phyloP scores from a whole-genome alignment of 1,284 basidiomycete genomes.

The Cryptococcus deneoformans region DNA sequence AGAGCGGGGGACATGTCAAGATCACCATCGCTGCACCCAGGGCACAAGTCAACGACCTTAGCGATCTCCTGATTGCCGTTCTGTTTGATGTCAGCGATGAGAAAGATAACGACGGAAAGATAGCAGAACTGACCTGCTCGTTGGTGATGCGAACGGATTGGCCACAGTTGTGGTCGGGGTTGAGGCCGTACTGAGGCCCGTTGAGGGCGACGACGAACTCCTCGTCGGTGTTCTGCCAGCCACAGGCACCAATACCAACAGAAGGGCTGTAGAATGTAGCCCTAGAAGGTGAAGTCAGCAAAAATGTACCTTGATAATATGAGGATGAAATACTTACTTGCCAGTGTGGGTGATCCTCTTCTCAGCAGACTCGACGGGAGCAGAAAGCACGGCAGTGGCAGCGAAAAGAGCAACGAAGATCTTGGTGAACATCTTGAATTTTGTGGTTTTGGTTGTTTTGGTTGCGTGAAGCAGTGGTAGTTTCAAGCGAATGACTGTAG shows the following conservation, averaged over 20 bases:
- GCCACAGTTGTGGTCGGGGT: constrained; percentile 55
- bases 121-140: constrained; percentile 24
- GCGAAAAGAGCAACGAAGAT: constrained; percentile 23
- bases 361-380: constrained; percentile 19
- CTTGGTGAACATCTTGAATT: constrained; percentile 23
- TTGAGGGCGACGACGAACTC: constrained; percentile 43
- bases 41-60: constrained; percentile 57
- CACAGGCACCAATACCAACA: constrained; percentile 34
- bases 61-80: constrained; percentile 61
- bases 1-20: constrained; percentile 53
- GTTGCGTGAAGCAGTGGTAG: constrained; percentile 3
- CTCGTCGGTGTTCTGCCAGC: constrained; percentile 28
- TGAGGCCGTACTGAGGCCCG: constrained; percentile 21
- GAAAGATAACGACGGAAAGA: background rate
- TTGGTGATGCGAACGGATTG: constrained; percentile 64
- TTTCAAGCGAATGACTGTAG: constrained; percentile 2
- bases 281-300: background rate
- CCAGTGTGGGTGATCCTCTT: constrained; percentile 23
- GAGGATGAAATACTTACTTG: constrained; percentile 6
- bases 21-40: constrained; percentile 48
- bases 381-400: constrained; percentile 23
- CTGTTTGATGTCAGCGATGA: background rate
- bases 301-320: too few relatives aligned
- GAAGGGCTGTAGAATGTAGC: constrained; percentile 38
- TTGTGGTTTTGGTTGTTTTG: constrained; percentile 1